Evolutionary conservation across 257 asterid genomes (phyloP).

Genomic region (Plantago major): DNA sequence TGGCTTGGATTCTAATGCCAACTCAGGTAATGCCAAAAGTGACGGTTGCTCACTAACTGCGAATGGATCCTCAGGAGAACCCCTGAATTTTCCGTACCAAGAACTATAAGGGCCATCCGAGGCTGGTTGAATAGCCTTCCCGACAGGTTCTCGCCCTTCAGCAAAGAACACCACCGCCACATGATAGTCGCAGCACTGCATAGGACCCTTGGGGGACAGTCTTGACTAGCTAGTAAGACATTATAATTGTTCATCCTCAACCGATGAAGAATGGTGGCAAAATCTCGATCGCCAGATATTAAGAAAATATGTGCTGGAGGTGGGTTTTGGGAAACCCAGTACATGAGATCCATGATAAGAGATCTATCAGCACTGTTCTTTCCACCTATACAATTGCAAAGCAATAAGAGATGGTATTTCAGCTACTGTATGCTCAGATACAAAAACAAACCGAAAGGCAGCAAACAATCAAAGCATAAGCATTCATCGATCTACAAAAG

Average conservation of each 20-base stretch:
- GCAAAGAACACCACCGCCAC: slow-evolving; percentile 91
- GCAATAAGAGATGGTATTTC: not conserved
- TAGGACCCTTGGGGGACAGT: slow-evolving; percentile 54
- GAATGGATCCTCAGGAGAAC: slow-evolving; percentile 75
- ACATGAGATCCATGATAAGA: slow-evolving; percentile 86
- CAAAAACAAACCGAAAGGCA: not conserved
- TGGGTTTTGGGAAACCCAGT: slow-evolving; percentile 92
- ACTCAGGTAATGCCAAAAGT: slow-evolving; percentile 27
- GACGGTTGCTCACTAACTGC: slow-evolving; percentile 40
- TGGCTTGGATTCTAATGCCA: slow-evolving; percentile 36
- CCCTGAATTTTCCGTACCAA: slow-evolving; percentile 79
- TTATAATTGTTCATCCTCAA: slow-evolving; percentile 88
- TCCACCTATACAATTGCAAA: slow-evolving; percentile 48
- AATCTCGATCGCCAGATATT: slow-evolving; percentile 85
- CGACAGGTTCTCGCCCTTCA: slow-evolving; percentile 61
- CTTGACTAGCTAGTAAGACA: slow-evolving; percentile 71
- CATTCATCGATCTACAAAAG: too few relatives aligned
- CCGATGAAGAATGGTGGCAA: slow-evolving; percentile 73
- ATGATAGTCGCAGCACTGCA: slow-evolving; percentile 90
- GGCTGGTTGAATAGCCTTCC: slow-evolving; percentile 93
- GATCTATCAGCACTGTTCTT: slow-evolving; percentile 93
- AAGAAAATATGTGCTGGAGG: slow-evolving; percentile 93
- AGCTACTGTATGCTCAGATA: not conserved
- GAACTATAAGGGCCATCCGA: slow-evolving; percentile 83
- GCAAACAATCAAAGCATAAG: too few relatives aligned